Evolutionary conservation across 495 filamentous ascomycete species (phyloP).

Genomic region (Podospora tetraspora): DNA sequence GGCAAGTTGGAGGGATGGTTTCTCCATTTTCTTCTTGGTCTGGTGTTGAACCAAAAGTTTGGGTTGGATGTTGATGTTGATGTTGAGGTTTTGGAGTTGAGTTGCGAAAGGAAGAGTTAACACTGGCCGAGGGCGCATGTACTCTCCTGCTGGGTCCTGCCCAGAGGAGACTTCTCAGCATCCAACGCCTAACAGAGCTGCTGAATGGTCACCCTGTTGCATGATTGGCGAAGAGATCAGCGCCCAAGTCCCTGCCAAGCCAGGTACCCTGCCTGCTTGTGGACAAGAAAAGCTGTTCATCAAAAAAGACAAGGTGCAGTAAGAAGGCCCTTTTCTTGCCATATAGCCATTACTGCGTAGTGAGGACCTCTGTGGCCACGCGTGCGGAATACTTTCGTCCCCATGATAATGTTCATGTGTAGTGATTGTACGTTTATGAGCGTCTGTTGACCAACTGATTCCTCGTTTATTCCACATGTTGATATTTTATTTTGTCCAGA

Average conservation of each 20-base stretch:
- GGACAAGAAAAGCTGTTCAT: too few species aligned
- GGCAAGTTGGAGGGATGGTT: constrained; percentile 23
- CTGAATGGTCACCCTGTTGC: background rate
- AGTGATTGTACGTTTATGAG: too few species aligned
- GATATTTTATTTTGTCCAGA: too few species aligned
- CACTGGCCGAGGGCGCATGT: background rate
- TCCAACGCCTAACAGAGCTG: background rate
- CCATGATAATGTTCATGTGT: too few species aligned
- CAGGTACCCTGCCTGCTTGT: background rate
- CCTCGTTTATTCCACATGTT: too few species aligned
- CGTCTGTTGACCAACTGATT: too few species aligned
- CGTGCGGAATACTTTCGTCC: too few species aligned
- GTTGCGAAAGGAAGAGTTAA: background rate
- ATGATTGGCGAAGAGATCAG: background rate
- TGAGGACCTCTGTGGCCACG: too few species aligned
- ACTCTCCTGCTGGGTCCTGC: background rate
- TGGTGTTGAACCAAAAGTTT: background rate
- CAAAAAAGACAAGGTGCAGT: too few species aligned
- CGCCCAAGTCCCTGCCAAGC: background rate
- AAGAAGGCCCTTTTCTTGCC: too few species aligned
- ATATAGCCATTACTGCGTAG: too few species aligned
- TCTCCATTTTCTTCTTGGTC: constrained; percentile 9
- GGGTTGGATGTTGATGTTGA: background rate
- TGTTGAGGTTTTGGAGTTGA: background rate
- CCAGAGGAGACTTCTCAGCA: background rate